Evolutionary conservation across 495 filamentous ascomycete genomes (phyloP), one percentile per base, ranked within the genome.

Genomic region (Hypoxylon crocopeplum): DNA sequence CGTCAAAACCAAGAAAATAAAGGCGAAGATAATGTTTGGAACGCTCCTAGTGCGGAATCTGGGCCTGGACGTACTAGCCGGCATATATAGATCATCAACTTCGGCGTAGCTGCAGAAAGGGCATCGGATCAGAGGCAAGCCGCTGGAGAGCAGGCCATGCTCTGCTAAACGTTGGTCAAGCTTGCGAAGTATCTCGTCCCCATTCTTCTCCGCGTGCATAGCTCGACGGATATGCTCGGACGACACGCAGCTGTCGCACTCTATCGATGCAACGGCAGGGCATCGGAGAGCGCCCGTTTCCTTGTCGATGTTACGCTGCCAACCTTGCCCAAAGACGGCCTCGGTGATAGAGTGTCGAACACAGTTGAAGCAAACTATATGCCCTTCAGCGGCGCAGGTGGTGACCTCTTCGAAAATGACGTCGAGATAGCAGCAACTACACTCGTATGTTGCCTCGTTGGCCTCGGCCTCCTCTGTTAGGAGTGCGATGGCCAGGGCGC

Each of bases 81-180:
- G 84, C 38, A 89, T 78, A 64, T 89, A 88, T 37, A 88, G 77
- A 29, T 94, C 88, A 69, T 96, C 90, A 11, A 88, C 81, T 74
- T 98, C 93, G 27, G 90, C 91, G 64, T 97, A 98, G 37, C 79
- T 74, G 79, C 94, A 98, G 65, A 93, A 97, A 0, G 93, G 93
- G 66, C 94, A 98, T 25, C 86, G 84, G 44, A 96, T 74, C 11
- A 97, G 81, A n/a, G 86, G 85, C 13, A 96, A 71, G 15, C 83
- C 77, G 24, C 88, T 88, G 44, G 88, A 85, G 22, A 88, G 64
- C 6, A 98, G 79, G 1, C 75, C 79, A 56, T 95, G 89, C 11
- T 85, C 85, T 1, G 88, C 87, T 2, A 92, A 74, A 12, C 89
- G 86, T 56, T 90, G 85, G 59, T 96, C 87, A 8, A 98, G 81